Evolutionary conservation across 345 rosid species (phyloP).

Genomic region (Populus tremula): DNA sequence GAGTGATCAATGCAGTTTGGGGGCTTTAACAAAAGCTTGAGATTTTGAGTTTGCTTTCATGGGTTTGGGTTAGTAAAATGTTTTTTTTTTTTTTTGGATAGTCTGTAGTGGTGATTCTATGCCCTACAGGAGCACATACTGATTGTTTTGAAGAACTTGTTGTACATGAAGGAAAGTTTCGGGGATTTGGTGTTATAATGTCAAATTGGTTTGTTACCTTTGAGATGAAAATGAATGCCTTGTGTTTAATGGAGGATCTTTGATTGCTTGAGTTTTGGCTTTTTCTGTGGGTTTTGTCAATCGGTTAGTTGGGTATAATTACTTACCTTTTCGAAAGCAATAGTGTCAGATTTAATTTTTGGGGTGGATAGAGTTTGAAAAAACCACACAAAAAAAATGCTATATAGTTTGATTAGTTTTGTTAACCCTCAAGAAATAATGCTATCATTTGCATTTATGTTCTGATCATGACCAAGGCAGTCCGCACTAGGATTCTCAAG

Average conservation of each 20-base stretch:
- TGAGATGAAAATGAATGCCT: conserved; percentile 1
- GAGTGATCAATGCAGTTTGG: conserved; percentile 4
- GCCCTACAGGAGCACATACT: conserved; percentile 14
- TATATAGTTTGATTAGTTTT: conserved; percentile 36
- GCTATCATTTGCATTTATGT: conserved; percentile 18
- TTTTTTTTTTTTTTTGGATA: background rate
- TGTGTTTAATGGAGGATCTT: conserved; percentile 20
- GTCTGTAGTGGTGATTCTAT: conserved; percentile 7
- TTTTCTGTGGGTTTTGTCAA: background rate
- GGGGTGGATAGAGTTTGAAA: background rate
- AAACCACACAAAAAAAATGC: conserved; percentile 33
- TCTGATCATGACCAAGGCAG: conserved; percentile 77
- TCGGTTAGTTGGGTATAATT: conserved; percentile 11
- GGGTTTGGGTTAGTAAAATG: conserved; percentile 20
- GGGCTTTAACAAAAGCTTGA: conserved; percentile 16
- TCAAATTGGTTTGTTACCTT: conserved; percentile 2
- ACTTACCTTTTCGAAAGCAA: conserved; percentile 13
- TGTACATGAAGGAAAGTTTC: conserved; percentile 11
- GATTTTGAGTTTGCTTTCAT: conserved; percentile 16
- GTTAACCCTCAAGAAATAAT: conserved; percentile 14
- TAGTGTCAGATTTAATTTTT: conserved; percentile 14
- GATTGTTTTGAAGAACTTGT: conserved; percentile 16
- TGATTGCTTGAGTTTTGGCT: conserved; percentile 29
- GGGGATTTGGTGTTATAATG: conserved; percentile 10
- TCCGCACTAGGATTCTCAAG: conserved; percentile 69